Conservation (phyloP, 495 filamentous ascomycete genomes). For the Penicillium arizonense region DNA sequence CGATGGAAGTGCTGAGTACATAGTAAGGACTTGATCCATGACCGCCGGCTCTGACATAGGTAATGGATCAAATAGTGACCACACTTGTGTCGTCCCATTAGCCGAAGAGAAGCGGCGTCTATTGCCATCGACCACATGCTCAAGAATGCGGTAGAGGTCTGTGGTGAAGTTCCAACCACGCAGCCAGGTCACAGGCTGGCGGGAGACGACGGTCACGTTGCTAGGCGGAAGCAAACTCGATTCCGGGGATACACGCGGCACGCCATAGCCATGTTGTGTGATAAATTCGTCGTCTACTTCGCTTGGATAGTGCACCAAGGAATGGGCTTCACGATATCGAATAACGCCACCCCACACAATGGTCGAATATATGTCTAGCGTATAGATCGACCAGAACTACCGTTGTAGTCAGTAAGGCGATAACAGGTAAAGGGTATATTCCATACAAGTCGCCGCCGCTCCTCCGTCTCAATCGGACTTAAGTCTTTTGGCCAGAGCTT, state of each 20-base stretch:
- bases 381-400: slow-evolving; percentile 55
- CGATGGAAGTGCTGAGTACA: slow-evolving; percentile 38
- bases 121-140: slow-evolving; percentile 41
- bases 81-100: slow-evolving; percentile 27
- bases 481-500: slow-evolving; percentile 45
- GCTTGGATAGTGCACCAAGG: slow-evolving; percentile 41
- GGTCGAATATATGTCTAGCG: slow-evolving; percentile 47
- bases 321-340: slow-evolving; percentile 42
- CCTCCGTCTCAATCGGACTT: slow-evolving; percentile 43
- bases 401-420: not conserved
- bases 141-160: slow-evolving; percentile 49
- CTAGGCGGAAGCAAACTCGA: slow-evolving; percentile 4
- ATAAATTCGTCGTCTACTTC: slow-evolving; percentile 46
- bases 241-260: slow-evolving; percentile 16
- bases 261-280: slow-evolving; percentile 22
- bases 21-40: slow-evolving; percentile 36
- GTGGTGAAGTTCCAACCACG: slow-evolving; percentile 53
- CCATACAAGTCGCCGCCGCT: slow-evolving; percentile 47
- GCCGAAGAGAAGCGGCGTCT: slow-evolving; percentile 22
- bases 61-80: slow-evolving; percentile 24
- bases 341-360: slow-evolving; percentile 47
- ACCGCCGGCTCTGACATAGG: slow-evolving; percentile 30
- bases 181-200: slow-evolving; percentile 37
- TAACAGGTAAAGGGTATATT: not conserved
- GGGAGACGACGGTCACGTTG: slow-evolving; percentile 10